Conservation (phyloP, 768 basidiomycete genomes). For the Termitomyces sp. region DNA sequence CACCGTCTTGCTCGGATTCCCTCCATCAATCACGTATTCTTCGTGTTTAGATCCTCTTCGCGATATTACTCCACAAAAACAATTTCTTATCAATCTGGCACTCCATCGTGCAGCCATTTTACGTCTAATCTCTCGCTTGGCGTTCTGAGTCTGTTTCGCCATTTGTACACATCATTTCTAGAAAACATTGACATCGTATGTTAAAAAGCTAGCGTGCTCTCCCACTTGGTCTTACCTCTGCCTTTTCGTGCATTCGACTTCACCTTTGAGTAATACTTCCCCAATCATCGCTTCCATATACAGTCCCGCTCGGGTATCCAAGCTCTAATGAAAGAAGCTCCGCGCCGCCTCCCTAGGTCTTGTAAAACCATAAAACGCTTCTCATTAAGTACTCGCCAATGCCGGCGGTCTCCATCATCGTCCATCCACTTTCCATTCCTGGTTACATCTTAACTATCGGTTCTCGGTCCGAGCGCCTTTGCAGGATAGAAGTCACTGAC, state of each 20-base stretch:
- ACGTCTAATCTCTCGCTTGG: not conserved
- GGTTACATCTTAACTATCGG: not conserved
- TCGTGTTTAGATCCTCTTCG: conserved; percentile 7
- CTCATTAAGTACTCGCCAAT: not conserved
- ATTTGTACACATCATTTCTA: conserved; percentile 2
- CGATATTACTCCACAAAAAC: not conserved
- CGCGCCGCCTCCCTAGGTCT: not conserved
- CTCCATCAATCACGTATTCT: conserved; percentile 4
- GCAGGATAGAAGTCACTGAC: not conserved
- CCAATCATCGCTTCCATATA: not conserved
- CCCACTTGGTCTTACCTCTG: not conserved
- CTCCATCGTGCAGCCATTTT: not conserved
- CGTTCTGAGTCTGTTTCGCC: conserved; percentile 8
- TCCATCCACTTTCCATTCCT: not conserved
- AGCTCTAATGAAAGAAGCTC: not conserved
- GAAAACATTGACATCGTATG: conserved; percentile 1
- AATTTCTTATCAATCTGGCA: not conserved
- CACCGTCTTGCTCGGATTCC: conserved; percentile 8
- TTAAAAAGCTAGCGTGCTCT: not conserved
- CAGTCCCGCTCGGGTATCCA: not conserved
- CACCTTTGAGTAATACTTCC: not conserved
- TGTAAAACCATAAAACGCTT: not conserved
- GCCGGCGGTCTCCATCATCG: not conserved
- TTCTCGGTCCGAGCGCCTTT: not conserved
- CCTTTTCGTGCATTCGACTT: not conserved